Evolutionary conservation across 345 rosid genomes (phyloP), one percentile per base, ranked within the genome.

Genomic region (Eucalyptus grandis): DNA sequence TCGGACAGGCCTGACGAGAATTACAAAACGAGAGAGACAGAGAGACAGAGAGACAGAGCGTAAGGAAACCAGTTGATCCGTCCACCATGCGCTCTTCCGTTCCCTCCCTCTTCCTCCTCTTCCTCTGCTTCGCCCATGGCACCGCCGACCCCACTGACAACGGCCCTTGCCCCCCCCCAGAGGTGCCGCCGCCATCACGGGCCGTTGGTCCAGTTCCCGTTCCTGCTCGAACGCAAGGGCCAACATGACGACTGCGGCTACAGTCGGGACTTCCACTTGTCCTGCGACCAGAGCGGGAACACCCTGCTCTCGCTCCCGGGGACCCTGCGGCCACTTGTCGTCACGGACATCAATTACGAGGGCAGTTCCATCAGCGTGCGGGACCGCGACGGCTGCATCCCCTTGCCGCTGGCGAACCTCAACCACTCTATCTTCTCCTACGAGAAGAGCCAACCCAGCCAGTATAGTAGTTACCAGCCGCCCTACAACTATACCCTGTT

Each of bases 381-480:
- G 81, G 44, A 69, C 44, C 82, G 5, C 44, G 6, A 72, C 1
- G 0, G 4, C 8, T 72, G 82, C 46, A 22, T 72, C 24, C 82
- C 44, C 82, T 10, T 72, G 26, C 82, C 10, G 44, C 44, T 72
- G 82, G 14, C 26, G 26, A 72, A 72, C 46, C 82, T 72, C 46
- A 72, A 34, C 44, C 44, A 4, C 82, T 9, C 82, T 72, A 40
- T 22, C 82, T 34, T 72, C 82, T 72, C 4, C 26, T 72, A 34
- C 26, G 12, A 34, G 5, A 72, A 1, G 2, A 31, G 21, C 19
- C 4, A 1, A 8, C 11, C 4, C 40, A 37, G 40, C 40, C 40
- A 0, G 11, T 30, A 12, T 15, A 50, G 51, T 3, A 0, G 5
- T n/a, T 3, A 67, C 80, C 4, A 13, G 4, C 4, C 24, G 4